Evolutionary conservation across 225 moss, liverwort and hornwort genomes (phyloP), one percentile per base, ranked within the genome.

Genomic region (Marchantia paleacea): DNA sequence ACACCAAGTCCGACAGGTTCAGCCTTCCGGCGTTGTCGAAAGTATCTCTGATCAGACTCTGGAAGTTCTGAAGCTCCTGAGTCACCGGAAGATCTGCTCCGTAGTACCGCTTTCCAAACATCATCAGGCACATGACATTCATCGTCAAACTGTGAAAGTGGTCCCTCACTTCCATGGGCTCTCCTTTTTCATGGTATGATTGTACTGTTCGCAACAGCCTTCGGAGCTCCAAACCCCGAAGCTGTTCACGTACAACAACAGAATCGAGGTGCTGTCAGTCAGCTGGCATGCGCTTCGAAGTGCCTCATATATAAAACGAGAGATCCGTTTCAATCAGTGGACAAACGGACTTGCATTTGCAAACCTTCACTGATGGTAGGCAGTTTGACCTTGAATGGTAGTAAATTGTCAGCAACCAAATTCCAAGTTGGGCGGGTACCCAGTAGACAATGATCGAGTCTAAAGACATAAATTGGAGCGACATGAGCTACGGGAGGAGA

Each of bases 41-140:
- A 7, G 85, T 81, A 7, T 85, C 85, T 67, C 75, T 73, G 54
- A 88, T 60, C 31, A 88, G 70, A 19, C 54, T 78, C 48, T 83
- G 76, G 52, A 88, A 88, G 12, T 79, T 84, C 31, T 84, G 75
- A 12, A 82, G 80, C 60, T 87, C 87, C 12, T 69, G 77, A 22
- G 88, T 83, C 25, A 80, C 79, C 14, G 85, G 82, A 20, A 83
- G 65, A 22, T 85, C 88, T 52, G 80, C 28, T 51, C 88, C 88
- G 64, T 83, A 88, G 83, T 88, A 88, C 3, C 88, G 82, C 75
- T 88, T 88, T 75, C 88, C 85, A 69, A 88, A 88, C 8, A 88
- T 78, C 85, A 88, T 85, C 81, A 74, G 63, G 76, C 88, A 85
- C 61, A 88, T 88, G 76, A 80, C 79, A 60, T 88, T 88, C 85